Conservation (phyloP, 768 basidiomycete species). For the Tulasnella calospora region DNA sequence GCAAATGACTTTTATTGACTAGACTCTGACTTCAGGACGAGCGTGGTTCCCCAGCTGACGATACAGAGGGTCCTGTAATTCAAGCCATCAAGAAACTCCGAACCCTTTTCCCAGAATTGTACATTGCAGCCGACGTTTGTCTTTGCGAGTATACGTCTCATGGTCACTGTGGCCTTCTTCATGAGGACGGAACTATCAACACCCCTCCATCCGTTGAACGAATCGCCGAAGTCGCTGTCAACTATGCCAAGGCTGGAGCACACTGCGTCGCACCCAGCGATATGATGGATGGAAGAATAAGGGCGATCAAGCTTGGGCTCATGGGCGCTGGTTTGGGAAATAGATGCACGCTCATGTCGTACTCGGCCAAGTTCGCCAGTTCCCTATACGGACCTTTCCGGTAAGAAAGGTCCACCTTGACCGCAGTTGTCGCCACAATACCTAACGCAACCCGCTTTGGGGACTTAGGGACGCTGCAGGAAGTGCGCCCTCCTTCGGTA, state of each 20-base stretch:
- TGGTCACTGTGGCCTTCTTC: conserved; percentile 86
- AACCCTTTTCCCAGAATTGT: conserved; percentile 70
- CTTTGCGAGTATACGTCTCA: conserved; percentile 99
- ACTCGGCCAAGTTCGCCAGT: conserved; percentile 97
- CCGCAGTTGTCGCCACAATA: background rate
- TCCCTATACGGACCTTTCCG: conserved; percentile 94
- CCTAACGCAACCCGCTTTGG: background rate
- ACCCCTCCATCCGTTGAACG: conserved; percentile 74
- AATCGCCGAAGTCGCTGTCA: conserved; percentile 86
- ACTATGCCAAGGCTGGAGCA: conserved; percentile 91
- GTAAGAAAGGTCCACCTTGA: conserved; percentile 40
- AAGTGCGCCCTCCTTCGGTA: conserved; percentile 87
- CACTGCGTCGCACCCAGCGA: conserved; percentile 98
- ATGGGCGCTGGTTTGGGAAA: conserved; percentile 83
- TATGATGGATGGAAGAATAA: conserved; percentile 98
- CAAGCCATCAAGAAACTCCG: conserved; percentile 79
- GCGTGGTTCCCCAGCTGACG: conserved; percentile 83
- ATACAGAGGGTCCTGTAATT: conserved; percentile 86
- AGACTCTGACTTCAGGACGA: conserved; percentile 52
- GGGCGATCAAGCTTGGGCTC: conserved; percentile 65
- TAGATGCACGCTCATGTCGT: conserved; percentile 89
- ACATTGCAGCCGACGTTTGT: conserved; percentile 93
- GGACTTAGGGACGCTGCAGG: conserved; percentile 85
- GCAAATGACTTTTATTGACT: background rate
- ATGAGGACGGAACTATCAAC: conserved; percentile 71